A percentile compares a stretch with the other conserved stretches of the same genome.
Conservation (phyloP, 2,329 filamentous ascomycete genomes). For the Colletotrichum karsti region DNA sequence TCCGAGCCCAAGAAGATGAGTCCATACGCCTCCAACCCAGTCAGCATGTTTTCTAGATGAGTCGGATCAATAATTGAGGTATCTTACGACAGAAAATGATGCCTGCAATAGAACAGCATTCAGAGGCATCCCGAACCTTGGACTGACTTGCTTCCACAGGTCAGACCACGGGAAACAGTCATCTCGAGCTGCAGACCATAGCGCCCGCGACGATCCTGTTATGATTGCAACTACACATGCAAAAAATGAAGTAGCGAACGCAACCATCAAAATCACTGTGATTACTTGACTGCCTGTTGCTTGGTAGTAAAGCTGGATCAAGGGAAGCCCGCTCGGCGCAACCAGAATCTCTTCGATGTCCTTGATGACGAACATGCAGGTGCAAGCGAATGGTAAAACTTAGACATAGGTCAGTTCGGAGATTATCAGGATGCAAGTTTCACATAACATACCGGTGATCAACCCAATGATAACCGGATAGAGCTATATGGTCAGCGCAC, state of each 20-base stretch:
- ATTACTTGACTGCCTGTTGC: neutral
- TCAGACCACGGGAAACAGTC: conserved; percentile 33
- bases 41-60: neutral
- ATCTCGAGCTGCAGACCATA: neutral
- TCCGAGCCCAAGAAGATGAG: conserved; percentile 39
- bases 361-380: conserved; percentile 1
- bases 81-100: neutral
- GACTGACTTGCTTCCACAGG: conserved; percentile 33
- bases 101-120: conserved; percentile 29
- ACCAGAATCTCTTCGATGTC: neutral
- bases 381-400: neutral
- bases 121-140: conserved; percentile 35
- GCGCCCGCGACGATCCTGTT: neutral
- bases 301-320: neutral
- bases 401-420: neutral
- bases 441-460: neutral
- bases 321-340: neutral
- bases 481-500: neutral
- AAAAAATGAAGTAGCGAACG: neutral
- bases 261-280: neutral
- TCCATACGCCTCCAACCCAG: conserved; percentile 33
- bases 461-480: neutral
- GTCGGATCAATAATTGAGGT: neutral
- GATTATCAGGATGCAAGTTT: neutral
- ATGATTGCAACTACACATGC: neutral